A percentile compares a stretch with the other conserved stretches of the same genome.
Conservation (phyloP, 495 filamentous ascomycete species). For the Xylaria venustula region DNA sequence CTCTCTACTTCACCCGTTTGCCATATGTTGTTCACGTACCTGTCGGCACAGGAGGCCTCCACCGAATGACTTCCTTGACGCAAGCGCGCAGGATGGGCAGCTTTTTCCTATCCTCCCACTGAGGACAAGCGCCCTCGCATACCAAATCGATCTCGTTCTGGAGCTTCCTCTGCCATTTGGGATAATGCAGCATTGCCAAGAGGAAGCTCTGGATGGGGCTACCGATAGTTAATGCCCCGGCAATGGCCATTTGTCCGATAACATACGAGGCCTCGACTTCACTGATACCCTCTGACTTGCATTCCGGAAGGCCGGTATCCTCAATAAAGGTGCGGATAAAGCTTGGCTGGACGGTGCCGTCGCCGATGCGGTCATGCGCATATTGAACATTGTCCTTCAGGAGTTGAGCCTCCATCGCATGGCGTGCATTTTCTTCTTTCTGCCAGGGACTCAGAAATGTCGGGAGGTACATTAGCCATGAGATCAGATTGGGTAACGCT, state of each 20-base stretch:
- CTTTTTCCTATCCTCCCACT: constrained; percentile 45
- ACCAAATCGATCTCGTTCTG: constrained; percentile 56
- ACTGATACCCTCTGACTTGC: not conserved
- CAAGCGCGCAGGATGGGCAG: constrained; percentile 53
- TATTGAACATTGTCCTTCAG: constrained; percentile 41
- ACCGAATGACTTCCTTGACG: constrained; percentile 61
- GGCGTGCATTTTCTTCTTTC: constrained; percentile 42
- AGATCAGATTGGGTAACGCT: constrained; percentile 51
- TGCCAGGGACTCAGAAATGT: constrained; percentile 49
- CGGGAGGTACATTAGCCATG: constrained; percentile 46
- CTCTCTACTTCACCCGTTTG: not conserved
- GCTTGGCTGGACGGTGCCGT: constrained; percentile 30
- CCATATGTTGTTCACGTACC: constrained; percentile 26
- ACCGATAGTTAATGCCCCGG: constrained; percentile 47
- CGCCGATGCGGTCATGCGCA: constrained; percentile 29
- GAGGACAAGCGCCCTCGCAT: constrained; percentile 46
- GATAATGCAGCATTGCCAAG: constrained; percentile 60
- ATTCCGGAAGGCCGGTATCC: constrained; percentile 6
- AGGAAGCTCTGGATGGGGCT: constrained; percentile 56
- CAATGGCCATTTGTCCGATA: constrained; percentile 50
- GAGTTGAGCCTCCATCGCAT: constrained; percentile 38
- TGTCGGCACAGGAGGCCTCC: constrained; percentile 56
- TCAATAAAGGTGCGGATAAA: constrained; percentile 47
- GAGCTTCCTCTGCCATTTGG: constrained; percentile 51
- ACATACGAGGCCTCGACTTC: constrained; percentile 41